These are phyloP conservation scores for Citrullus mucosospermus DNA, from an alignment of 306 rosid genomes.

Conservation along the genomic window DNA sequence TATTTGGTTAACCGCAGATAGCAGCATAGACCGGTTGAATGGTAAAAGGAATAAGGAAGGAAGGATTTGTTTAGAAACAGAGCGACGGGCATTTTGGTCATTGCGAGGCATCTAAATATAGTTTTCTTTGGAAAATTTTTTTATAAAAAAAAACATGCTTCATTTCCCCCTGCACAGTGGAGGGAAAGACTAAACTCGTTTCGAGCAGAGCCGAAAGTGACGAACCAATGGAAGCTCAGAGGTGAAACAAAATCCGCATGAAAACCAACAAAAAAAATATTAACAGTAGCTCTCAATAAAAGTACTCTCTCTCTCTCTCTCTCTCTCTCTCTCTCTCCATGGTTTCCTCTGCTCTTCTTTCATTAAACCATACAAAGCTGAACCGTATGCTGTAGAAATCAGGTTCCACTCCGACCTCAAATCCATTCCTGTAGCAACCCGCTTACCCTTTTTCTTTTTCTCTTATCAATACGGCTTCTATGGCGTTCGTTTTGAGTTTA, in stretches of 20 bases:
- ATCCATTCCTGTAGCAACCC: background rate
- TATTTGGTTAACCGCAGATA: background rate
- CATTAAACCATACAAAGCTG: background rate
- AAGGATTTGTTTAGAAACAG: background rate
- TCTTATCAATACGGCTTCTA: background rate
- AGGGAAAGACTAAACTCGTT: constrained; percentile 17
- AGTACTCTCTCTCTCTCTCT: background rate
- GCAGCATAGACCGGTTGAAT: background rate
- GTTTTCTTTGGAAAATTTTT: too few relatives aligned
- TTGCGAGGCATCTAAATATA: background rate
- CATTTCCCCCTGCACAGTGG: constrained; percentile 36
- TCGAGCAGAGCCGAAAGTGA: constrained; percentile 59
- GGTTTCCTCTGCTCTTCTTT: background rate
- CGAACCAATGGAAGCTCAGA: constrained; percentile 53
- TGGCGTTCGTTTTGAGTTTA: constrained; percentile 1
- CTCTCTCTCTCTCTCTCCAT: background rate
- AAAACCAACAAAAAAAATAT: background rate
- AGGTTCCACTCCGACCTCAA: background rate
- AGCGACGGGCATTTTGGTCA: constrained; percentile 21
- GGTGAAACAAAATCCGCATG: constrained; percentile 18
- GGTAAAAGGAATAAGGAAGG: background rate
- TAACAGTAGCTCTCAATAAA: background rate
- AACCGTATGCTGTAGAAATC: constrained; percentile 6
- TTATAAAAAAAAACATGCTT: background rate
- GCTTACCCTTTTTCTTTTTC: background rate